Evolutionary conservation across 805 yeast genomes (phyloP), one percentile per base, ranked within the genome.

Genomic region (Kluyveromyces starmeri): DNA sequence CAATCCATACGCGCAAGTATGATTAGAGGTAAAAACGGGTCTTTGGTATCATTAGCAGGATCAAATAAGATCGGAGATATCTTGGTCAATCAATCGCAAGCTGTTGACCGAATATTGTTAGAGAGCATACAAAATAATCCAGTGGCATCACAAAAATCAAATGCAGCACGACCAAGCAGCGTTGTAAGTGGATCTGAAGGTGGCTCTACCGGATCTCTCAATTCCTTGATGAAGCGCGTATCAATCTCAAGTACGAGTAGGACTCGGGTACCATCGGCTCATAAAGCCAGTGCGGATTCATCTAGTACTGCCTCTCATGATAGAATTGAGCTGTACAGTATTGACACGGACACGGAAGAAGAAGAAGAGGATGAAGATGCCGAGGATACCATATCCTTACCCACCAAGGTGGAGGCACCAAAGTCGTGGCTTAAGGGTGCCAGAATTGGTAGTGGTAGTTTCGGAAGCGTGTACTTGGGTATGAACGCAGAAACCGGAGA

Each of bases 401-500:
- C 59, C 6, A 51, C 57, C 3, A 47, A 47, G 21, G 41, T 54
- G 26, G 62, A 61, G 4, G 81, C 83, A 1, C 92, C 94, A 4
- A 69, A 75, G 24, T 74, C 83, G 27, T 92, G 98, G 98, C 69
- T 86, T 28, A 82, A 82, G 47, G 98, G 98, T 30, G 83, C 95
- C 0, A 66, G 86, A 30, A 85, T 92, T 44, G 98, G 98, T 0
- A 78, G 89, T 7, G 98, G 98, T 3, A 79, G 94, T 40, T 92
- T 86, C 65, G 98, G 97, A 20, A 78, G 84, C 2, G 98, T 92
- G 2, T 88, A 81, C 42, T 62, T 92, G 23, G 98, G 96, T 0
- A 76, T 92, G 77, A 84, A 88, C 53, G 82, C 95, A 1, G 59
- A 79, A 21, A 86, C 95, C 0, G 98, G 98, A 27, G 97, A 86